These are phyloP conservation scores for Chaetomium cochliodes DNA, from an alignment of 495 filamentous ascomycete genomes.

Conservation along the genomic window DNA sequence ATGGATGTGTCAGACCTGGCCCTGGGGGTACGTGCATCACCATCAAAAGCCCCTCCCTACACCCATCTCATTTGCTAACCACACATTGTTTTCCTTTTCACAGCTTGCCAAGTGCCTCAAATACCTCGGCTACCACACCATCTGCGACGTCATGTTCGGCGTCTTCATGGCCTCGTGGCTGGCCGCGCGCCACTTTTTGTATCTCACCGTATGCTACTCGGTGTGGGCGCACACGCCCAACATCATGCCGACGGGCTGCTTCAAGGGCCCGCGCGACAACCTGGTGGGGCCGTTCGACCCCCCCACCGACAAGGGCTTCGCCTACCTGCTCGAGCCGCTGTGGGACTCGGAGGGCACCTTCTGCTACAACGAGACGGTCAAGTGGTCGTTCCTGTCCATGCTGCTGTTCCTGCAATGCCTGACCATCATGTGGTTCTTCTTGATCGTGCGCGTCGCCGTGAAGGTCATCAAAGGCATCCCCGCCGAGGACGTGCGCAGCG, in stretches of 20 bases:
- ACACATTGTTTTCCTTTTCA: background rate
- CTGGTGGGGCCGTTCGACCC: conserved; percentile 54
- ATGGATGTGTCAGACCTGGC: conserved; percentile 95
- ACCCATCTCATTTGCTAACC: background rate
- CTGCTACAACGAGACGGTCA: conserved; percentile 71
- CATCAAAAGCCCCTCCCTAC: no score
- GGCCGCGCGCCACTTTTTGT: conserved; percentile 76
- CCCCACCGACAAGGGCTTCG: conserved; percentile 55
- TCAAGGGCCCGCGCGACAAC: conserved; percentile 50
- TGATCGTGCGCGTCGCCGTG: conserved; percentile 79
- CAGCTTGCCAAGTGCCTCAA: conserved; percentile 94
- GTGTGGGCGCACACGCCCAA: conserved; percentile 68
- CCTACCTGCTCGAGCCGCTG: conserved; percentile 69
- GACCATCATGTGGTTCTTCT: conserved; percentile 82
- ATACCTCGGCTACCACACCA: conserved; percentile 70
- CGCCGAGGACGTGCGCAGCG: conserved; percentile 84
- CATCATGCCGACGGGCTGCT: conserved; percentile 69
- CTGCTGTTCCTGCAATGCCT: conserved; percentile 77
- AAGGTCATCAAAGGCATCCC: conserved; percentile 70
- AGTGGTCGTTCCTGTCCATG: conserved; percentile 70
- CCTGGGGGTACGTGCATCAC: conserved; percentile 68
- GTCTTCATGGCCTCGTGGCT: conserved; percentile 88
- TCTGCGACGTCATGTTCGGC: conserved; percentile 83
- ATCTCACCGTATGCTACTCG: conserved; percentile 73
- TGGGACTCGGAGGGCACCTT: conserved; percentile 63